Evolutionary conservation across 768 basidiomycete genomes (phyloP), one percentile per base, ranked within the genome.

Genomic region (Amanita pallidorosea): DNA sequence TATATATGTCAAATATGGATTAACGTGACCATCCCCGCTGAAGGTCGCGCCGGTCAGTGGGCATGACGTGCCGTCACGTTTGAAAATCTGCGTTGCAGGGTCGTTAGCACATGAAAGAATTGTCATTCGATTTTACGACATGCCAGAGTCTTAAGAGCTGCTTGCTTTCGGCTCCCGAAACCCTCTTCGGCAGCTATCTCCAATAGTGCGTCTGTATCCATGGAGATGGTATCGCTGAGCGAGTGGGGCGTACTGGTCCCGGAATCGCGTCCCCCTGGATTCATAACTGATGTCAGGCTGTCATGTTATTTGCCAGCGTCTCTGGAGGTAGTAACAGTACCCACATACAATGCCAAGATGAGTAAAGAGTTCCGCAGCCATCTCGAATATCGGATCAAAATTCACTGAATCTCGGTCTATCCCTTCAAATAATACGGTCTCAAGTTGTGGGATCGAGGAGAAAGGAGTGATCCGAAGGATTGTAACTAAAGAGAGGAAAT

Each of bases 381-480:
- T 44, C 47, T 47, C 11, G 23, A 40, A 38, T 22, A 53, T 27
- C 23, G 52, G 31, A 41, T 45, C 52, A 40, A 47, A 53, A 53
- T 53, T 46, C 20, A 53, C 44, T 31, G 47, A 20, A 22, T 34
- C 20, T 34, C 27, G 12, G 22, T 51, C 54, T 29, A 60, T 25
- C 20, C 55, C 51, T 17, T 57, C 55, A 34, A 55, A 60, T 22
- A 60, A 49, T 17, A 47, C 33, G 8, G 53, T 54, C 40, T 53
- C 37, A 37, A 54, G 40, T 29, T 53, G 54, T 7, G 55, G 45
- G 23, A 41, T 23, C 27, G 55, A 57, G 22, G 45, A 55, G 31
- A 56, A 60, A 8, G 47, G 50, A n/a, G 46, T 51, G 29, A 25
- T 33, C 40, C 31, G 34, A 13, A 60, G 59, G 51, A 55, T 53